phyloP scores from a whole-genome alignment of 768 basidiomycete genomes.

The Mycena leptocephala region DNA sequence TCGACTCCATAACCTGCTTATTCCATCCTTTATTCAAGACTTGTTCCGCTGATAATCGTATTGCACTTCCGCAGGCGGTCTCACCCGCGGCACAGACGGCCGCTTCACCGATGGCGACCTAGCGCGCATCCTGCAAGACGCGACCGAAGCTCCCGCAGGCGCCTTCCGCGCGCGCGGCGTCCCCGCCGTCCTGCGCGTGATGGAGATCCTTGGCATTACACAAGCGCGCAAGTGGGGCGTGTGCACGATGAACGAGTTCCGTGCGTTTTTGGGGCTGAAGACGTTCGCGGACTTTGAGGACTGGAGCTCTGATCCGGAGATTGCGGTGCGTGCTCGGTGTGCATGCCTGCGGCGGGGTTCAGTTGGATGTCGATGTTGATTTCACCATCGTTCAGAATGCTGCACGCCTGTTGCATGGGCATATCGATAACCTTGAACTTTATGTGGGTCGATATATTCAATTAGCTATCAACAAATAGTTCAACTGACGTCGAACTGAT shows the following conservation, averaged over 20 bases:
- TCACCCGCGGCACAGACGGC: slow-evolving; percentile 61
- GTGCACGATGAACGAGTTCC: slow-evolving; percentile 73
- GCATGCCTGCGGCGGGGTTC: neutral
- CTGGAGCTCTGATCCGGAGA: slow-evolving; percentile 65
- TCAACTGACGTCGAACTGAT: neutral
- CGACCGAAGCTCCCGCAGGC: slow-evolving; percentile 62
- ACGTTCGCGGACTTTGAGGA: slow-evolving; percentile 65
- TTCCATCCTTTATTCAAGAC: neutral
- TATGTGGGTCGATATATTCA: slow-evolving; percentile 34
- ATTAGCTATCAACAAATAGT: neutral
- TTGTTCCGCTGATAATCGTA: neutral
- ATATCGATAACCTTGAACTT: slow-evolving; percentile 57
- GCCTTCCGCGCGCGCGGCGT: slow-evolving; percentile 65
- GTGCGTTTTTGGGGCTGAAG: slow-evolving; percentile 65
- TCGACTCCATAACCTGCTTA: slow-evolving; percentile 12
- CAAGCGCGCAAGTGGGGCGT: slow-evolving; percentile 71
- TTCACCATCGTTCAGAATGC: slow-evolving; percentile 41
- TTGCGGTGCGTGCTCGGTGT: slow-evolving; percentile 49
- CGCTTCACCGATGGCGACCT: slow-evolving; percentile 69
- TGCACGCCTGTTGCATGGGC: slow-evolving; percentile 51
- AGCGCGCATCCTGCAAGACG: slow-evolving; percentile 60
- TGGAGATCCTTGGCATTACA: slow-evolving; percentile 70
- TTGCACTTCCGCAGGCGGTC: slow-evolving; percentile 31
- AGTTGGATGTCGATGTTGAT: neutral
- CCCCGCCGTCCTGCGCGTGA: slow-evolving; percentile 60